These are phyloP conservation scores for Schwanniomyces sp. DNA, from an alignment of 805 yeast species.

Conservation along the genomic window DNA sequence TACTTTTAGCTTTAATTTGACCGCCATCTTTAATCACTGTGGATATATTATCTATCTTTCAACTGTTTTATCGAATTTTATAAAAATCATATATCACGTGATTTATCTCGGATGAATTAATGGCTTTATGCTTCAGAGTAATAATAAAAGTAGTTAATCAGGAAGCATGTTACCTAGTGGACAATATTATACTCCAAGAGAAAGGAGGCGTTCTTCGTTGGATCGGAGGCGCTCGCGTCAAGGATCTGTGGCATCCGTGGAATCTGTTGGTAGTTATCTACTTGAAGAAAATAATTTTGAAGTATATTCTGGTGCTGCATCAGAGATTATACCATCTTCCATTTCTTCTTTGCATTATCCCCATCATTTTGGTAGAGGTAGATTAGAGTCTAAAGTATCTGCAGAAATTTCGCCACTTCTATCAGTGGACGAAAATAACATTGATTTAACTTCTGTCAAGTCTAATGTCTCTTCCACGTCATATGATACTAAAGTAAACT, in stretches of 20 bases:
- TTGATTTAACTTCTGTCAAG: constrained; percentile 32
- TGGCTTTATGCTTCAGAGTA: not conserved
- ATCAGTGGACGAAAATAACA: constrained; percentile 20
- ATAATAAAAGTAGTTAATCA: not conserved
- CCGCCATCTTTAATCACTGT: constrained; percentile 10
- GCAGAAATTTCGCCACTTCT: constrained; percentile 38
- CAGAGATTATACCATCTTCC: constrained; percentile 75
- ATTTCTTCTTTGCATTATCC: constrained; percentile 75
- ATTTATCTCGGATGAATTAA: not conserved
- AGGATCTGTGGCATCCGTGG: constrained; percentile 33
- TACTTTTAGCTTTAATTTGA: constrained; percentile 22
- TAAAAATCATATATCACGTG: not conserved
- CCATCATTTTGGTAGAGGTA: constrained; percentile 44
- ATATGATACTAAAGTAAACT: constrained; percentile 43
- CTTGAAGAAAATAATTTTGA: constrained; percentile 66
- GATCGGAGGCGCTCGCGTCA: constrained; percentile 19
- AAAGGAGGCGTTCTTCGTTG: constrained; percentile 24
- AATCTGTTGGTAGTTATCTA: constrained; percentile 22
- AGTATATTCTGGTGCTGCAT: constrained; percentile 75
- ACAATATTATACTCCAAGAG: constrained; percentile 2
- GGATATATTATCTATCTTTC: not conserved
- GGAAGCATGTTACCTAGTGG: constrained; percentile 2
- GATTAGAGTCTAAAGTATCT: constrained; percentile 17
- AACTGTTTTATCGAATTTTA: not conserved
- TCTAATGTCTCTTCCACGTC: constrained; percentile 39